Base-by-base conservation (phyloP, 768 basidiomycete genomes). In the Rhizopogon rudus region DNA sequence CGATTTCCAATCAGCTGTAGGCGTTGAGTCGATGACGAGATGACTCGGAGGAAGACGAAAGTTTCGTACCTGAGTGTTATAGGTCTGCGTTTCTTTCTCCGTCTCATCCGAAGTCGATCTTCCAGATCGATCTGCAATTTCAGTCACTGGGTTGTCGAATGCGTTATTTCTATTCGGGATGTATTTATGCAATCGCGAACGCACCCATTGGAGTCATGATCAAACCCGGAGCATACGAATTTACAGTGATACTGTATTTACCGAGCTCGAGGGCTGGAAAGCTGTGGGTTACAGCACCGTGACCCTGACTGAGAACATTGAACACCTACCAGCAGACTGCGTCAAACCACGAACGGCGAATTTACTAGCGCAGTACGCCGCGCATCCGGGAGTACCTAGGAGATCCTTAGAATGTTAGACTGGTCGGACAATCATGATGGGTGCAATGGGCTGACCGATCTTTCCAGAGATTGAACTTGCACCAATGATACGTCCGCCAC, bases 401-500 rank as follows among this genome's bases (percentile, higher is more conserved):
- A 45, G n/a, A 10, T 16, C 44, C 44, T 14, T 9, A 29, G 16
- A 3, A 1, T 16, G 28, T 29, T 16, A 29, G 4, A 9, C 7
- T 0, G 28, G 28, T 29, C 28, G n/a, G 16, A 17, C 17, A 44
- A 10, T n/a, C n/a, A 40, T 17, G 40, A 46, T 25, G 16, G n/a
- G 0, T 25, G 1, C 5, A 33, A 56, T 17, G 0, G 58, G 55
- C 1, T 10, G 6, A 8, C 56, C 63, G 4, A 37, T 0, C 44
- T 55, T 62, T 33, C 60, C 61, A 5, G 45, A 44, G 3, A 56
- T 0, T 7, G 63, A 68, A 28, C 59, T 60, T 16, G 66, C 66
- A 2, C 85, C 79, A 29, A 86, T 75, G 56, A 87, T 81, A 13
- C 79, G 72, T 1, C 84, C 81, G n/a, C 81, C 77, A 6, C 66